Evolutionary conservation across 2,329 filamentous ascomycete genomes (phyloP).

Genomic region (Amesomyces nigricolor): DNA sequence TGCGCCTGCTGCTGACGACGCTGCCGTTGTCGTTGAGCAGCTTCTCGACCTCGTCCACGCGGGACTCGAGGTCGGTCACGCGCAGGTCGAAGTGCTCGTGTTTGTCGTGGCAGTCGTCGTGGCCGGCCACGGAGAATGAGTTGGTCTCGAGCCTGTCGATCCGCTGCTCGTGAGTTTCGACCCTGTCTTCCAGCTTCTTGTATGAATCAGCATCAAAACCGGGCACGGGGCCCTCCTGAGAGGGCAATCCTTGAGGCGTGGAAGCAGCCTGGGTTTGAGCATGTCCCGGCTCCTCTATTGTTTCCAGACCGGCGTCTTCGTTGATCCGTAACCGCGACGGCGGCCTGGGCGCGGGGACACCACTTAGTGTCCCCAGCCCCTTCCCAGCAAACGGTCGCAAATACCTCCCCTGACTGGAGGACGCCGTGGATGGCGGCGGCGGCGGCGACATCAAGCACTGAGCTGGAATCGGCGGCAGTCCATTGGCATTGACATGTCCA

Average conservation of each 20-base stretch:
- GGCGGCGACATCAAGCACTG: slow-evolving; percentile 45
- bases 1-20: slow-evolving; percentile 33
- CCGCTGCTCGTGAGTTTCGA: slow-evolving; percentile 57
- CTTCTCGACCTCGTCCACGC: slow-evolving; percentile 56
- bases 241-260: slow-evolving; percentile 12
- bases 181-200: slow-evolving; percentile 45
- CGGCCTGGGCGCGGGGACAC: slow-evolving; percentile 28
- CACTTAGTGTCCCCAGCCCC: slow-evolving; percentile 49
- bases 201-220: slow-evolving; percentile 31
- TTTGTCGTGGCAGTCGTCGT: slow-evolving; percentile 64
- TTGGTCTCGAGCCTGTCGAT: slow-evolving; percentile 64
- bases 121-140: slow-evolving; percentile 60
- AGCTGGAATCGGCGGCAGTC: slow-evolving; percentile 43
- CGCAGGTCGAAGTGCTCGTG: slow-evolving; percentile 63
- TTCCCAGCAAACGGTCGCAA: slow-evolving; percentile 51
- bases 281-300: slow-evolving; percentile 1
- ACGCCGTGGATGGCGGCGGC: slow-evolving; percentile 49
- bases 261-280: not conserved
- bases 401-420: slow-evolving; percentile 46
- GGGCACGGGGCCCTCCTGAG: slow-evolving; percentile 11
- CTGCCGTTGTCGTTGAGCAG: slow-evolving; percentile 44
- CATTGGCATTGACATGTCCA: slow-evolving; percentile 28
- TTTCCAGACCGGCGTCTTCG: slow-evolving; percentile 3
- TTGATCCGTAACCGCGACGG: slow-evolving; percentile 4
- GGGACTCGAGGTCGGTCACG: slow-evolving; percentile 62